Evolutionary conservation across 2,329 filamentous ascomycete genomes (phyloP).

Genomic region (Pseudocercospora musae): DNA sequence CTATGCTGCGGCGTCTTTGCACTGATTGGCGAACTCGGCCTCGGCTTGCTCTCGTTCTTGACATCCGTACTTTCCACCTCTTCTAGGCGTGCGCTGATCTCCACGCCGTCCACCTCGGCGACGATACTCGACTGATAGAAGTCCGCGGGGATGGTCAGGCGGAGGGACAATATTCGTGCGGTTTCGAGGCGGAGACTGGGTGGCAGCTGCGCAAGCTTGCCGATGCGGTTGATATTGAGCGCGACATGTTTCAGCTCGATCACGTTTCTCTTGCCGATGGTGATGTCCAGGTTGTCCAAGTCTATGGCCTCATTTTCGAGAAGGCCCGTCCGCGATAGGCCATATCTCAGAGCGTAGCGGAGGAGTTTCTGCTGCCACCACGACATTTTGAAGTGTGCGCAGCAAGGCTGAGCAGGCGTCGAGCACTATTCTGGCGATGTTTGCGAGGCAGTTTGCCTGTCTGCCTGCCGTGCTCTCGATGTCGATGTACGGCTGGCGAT

Average conservation of each 20-base stretch:
- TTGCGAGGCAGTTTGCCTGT: conserved; percentile 44
- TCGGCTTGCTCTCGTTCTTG: conserved; percentile 36
- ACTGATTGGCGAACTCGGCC: conserved; percentile 24
- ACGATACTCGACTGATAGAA: conserved; percentile 80
- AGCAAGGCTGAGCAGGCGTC: not conserved
- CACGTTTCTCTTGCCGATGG: conserved; percentile 74
- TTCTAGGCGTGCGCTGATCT: conserved; percentile 52
- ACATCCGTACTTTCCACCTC: conserved; percentile 13
- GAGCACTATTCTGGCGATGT: conserved; percentile 14
- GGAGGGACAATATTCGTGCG: conserved; percentile 72
- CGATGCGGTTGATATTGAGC: conserved; percentile 61
- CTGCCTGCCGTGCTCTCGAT: conserved; percentile 56
- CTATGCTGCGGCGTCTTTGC: conserved; percentile 33
- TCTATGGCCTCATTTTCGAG: conserved; percentile 85
- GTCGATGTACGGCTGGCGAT: conserved; percentile 50
- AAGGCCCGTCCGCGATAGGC: conserved; percentile 75
- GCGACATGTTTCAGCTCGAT: conserved; percentile 86
- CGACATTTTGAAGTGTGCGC: conserved; percentile 10
- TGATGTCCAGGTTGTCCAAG: conserved; percentile 79
- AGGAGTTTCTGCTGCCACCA: conserved; percentile 82
- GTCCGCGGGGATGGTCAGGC: conserved; percentile 81
- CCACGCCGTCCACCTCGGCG: conserved; percentile 77
- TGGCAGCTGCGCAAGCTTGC: conserved; percentile 58
- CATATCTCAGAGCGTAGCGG: conserved; percentile 58
- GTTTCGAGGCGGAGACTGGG: conserved; percentile 66